Conservation (phyloP, 441 rosid species). For the Adansonia grandidieri region DNA sequence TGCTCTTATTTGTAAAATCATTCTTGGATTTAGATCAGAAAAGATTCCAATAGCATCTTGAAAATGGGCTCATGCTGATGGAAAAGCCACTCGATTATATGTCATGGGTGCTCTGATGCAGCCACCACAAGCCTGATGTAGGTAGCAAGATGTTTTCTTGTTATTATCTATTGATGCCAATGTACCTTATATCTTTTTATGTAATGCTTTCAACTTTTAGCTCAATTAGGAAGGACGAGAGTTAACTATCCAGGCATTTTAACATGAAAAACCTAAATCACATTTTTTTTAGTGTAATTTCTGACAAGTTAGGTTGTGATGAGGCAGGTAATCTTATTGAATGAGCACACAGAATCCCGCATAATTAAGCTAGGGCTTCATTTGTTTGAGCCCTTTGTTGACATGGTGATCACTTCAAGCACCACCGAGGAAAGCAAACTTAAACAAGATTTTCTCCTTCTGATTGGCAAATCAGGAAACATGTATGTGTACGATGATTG, state of each 20-base stretch:
- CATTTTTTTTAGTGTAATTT: constrained; percentile 8
- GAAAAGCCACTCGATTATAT: constrained; percentile 78
- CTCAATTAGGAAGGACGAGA: constrained; percentile 13
- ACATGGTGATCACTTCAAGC: constrained; percentile 72
- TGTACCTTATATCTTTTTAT: not conserved
- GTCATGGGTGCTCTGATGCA: constrained; percentile 59
- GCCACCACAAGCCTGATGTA: constrained; percentile 64
- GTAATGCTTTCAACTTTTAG: constrained; percentile 7
- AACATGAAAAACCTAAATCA: constrained; percentile 8
- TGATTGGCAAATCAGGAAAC: constrained; percentile 84
- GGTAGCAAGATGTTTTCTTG: constrained; percentile 37
- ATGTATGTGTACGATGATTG: constrained; percentile 74
- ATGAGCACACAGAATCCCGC: constrained; percentile 77
- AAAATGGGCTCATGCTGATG: constrained; percentile 75
- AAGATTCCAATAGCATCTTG: constrained; percentile 68
- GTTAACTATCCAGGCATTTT: not conserved
- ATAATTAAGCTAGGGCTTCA: constrained; percentile 77
- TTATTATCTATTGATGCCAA: constrained; percentile 1
- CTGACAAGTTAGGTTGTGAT: constrained; percentile 16
- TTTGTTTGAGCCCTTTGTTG: constrained; percentile 75
- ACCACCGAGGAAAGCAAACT: constrained; percentile 61
- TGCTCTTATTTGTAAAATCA: constrained; percentile 67
- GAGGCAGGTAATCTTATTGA: constrained; percentile 72
- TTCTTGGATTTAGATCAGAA: constrained; percentile 81
- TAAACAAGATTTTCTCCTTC: constrained; percentile 57